Conservation (phyloP, 371 early-diverging fungal genomes). For the Zychaea mexicana region DNA sequence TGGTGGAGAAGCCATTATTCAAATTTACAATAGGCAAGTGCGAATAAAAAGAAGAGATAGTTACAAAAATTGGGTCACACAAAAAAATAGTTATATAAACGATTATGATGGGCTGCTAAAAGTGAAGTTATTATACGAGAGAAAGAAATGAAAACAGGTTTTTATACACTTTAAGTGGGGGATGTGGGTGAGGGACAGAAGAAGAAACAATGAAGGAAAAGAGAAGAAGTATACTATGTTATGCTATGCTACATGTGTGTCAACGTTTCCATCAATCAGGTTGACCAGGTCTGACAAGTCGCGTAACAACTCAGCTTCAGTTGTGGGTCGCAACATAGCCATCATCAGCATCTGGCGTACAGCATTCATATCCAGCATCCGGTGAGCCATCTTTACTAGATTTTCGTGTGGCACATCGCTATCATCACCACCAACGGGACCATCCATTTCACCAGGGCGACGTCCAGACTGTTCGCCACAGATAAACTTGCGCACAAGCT, state of each 20-base stretch:
- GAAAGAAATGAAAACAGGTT: background rate
- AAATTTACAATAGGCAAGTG: background rate
- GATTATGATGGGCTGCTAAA: background rate
- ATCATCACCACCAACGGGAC: slow-evolving; percentile 8
- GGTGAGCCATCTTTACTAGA: slow-evolving; percentile 25
- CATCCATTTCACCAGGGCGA: slow-evolving; percentile 21
- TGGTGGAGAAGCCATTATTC: background rate
- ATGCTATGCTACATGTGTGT: slow-evolving; percentile 10
- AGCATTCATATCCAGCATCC: slow-evolving; percentile 39
- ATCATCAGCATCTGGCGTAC: slow-evolving; percentile 47
- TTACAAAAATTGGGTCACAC: background rate
- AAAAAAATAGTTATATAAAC: background rate
- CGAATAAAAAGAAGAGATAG: background rate
- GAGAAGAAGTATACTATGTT: too few species aligned
- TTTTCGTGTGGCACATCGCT: slow-evolving; percentile 19
- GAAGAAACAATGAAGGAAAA: background rate
- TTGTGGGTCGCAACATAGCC: slow-evolving; percentile 44
- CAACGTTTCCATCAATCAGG: slow-evolving; percentile 36
- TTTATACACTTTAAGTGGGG: slow-evolving; percentile 2
- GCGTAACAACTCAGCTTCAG: slow-evolving; percentile 42
- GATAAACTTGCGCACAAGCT: slow-evolving; percentile 39
- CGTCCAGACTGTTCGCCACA: slow-evolving; percentile 12
- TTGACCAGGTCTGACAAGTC: slow-evolving; percentile 44
- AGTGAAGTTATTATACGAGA: background rate
- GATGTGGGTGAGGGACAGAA: background rate